These are phyloP conservation scores for Asparagopsis taxiformis DNA, from an alignment of 31 red algal species.

Conservation along the genomic window DNA sequence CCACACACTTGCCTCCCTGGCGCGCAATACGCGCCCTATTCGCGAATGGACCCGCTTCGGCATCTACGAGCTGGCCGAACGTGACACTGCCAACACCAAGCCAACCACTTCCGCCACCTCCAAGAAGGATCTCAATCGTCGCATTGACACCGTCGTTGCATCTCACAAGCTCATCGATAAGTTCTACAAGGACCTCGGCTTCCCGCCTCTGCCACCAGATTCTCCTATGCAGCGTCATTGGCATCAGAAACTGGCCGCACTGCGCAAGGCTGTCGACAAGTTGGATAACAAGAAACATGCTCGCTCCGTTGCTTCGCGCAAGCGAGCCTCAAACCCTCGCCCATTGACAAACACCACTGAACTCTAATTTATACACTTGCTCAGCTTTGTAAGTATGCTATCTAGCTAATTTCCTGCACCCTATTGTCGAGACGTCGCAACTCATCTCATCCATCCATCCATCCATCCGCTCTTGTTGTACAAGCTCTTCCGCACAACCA, in stretches of 20 bases:
- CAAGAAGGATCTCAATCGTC: background rate
- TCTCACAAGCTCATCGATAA: background rate
- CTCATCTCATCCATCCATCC: no score
- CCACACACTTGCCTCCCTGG: constrained; percentile 1
- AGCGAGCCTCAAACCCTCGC: background rate
- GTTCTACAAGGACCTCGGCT: background rate
- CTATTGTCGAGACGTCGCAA: no score
- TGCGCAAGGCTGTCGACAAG: background rate
- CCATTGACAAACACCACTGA: background rate
- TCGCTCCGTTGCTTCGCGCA: background rate
- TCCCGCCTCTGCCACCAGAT: background rate
- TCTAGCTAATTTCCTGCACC: background rate
- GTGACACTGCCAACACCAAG: background rate
- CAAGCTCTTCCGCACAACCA: no score
- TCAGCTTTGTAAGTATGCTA: background rate
- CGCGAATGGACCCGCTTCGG: constrained; percentile 10
- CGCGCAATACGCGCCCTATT: background rate
- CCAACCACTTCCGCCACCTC: background rate
- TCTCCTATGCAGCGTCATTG: background rate
- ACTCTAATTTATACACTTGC: background rate
- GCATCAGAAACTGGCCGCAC: background rate
- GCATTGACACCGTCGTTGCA: background rate
- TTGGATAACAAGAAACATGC: background rate
- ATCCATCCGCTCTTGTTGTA: no score
- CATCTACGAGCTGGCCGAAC: background rate